These are phyloP conservation scores for Rachicladosporium sp. DNA, from an alignment of 2,329 filamentous ascomycete species.

Conservation along the genomic window DNA sequence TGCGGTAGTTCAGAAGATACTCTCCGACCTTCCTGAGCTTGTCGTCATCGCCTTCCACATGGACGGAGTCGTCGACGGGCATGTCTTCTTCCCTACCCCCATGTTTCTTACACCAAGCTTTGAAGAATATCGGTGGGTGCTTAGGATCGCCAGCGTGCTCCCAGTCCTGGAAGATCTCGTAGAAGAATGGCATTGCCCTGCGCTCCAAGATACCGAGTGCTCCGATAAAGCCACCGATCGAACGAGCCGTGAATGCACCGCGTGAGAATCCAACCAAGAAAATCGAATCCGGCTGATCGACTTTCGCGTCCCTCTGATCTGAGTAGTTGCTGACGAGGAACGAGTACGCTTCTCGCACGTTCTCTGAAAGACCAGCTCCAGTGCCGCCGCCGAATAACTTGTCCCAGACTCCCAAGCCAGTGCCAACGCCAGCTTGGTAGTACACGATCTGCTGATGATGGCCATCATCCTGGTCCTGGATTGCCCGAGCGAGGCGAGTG, in stretches of 20 bases:
- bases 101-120: conserved; percentile 12
- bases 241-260: conserved; percentile 33
- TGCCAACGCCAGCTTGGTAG: conserved; percentile 27
- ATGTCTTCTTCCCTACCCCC: conserved; percentile 9
- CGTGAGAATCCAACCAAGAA: conserved; percentile 35
- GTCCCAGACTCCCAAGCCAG: conserved; percentile 21
- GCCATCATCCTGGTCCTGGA: conserved; percentile 21
- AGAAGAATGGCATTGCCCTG: conserved; percentile 21
- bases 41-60: conserved; percentile 8
- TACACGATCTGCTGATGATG: conserved; percentile 27
- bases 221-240: conserved; percentile 32
- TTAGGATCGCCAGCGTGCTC: conserved; percentile 17
- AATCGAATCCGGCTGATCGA: conserved; percentile 27
- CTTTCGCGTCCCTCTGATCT: conserved; percentile 11
- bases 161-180: conserved; percentile 24
- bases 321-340: conserved; percentile 51
- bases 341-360: conserved; percentile 50
- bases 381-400: conserved; percentile 23
- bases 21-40: conserved; percentile 6
- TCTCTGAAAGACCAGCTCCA: conserved; percentile 24
- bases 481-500: conserved; percentile 23
- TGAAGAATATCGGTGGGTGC: conserved; percentile 19
- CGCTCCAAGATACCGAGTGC: conserved; percentile 31
- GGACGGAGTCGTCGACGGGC: conserved; percentile 8
- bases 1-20: conserved; percentile 18